Evolutionary conservation across 2,329 filamentous ascomycete species (phyloP).

Genomic region (Fusarium acutatum): DNA sequence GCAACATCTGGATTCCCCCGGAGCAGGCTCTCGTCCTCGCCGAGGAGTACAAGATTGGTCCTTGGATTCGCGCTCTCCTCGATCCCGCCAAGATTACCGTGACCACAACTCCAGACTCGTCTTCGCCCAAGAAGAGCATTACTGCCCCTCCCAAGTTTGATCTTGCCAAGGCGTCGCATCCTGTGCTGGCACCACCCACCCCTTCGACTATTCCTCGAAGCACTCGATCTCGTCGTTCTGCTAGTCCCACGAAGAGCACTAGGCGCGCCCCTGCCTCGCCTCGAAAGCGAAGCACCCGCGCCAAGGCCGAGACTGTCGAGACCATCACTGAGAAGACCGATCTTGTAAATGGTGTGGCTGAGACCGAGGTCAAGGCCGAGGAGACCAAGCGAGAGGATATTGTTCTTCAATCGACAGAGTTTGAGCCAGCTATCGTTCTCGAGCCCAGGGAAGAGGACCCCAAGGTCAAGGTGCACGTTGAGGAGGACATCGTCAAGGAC

Average conservation of each 20-base stretch:
- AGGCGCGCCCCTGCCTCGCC: slow-evolving; percentile 61
- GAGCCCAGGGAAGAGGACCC: slow-evolving; percentile 64
- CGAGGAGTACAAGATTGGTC: slow-evolving; percentile 83
- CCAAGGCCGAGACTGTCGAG: slow-evolving; percentile 52
- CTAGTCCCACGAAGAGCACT: slow-evolving; percentile 62
- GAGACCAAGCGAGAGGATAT: slow-evolving; percentile 46
- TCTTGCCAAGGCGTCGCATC: slow-evolving; percentile 53
- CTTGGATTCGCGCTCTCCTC: slow-evolving; percentile 92
- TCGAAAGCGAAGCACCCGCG: slow-evolving; percentile 61
- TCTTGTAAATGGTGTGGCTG: slow-evolving; percentile 40
- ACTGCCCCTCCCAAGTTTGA: slow-evolving; percentile 83
- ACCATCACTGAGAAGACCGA: slow-evolving; percentile 40
- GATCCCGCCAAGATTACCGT: slow-evolving; percentile 81
- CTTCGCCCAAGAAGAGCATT: slow-evolving; percentile 79
- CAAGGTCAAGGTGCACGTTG: slow-evolving; percentile 74
- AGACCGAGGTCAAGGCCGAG: slow-evolving; percentile 28
- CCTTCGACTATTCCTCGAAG: slow-evolving; percentile 55
- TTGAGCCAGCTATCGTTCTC: slow-evolving; percentile 58
- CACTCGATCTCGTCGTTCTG: slow-evolving; percentile 63
- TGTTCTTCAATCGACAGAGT: slow-evolving; percentile 58
- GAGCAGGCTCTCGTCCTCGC: slow-evolving; percentile 82
- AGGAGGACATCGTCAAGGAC: slow-evolving; percentile 67
- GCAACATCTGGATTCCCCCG: slow-evolving; percentile 95
- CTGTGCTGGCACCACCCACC: slow-evolving; percentile 59
- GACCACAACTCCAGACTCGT: slow-evolving; percentile 68